Conservation (phyloP, 495 filamentous ascomycete genomes). For the Glarea lozoyensis region DNA sequence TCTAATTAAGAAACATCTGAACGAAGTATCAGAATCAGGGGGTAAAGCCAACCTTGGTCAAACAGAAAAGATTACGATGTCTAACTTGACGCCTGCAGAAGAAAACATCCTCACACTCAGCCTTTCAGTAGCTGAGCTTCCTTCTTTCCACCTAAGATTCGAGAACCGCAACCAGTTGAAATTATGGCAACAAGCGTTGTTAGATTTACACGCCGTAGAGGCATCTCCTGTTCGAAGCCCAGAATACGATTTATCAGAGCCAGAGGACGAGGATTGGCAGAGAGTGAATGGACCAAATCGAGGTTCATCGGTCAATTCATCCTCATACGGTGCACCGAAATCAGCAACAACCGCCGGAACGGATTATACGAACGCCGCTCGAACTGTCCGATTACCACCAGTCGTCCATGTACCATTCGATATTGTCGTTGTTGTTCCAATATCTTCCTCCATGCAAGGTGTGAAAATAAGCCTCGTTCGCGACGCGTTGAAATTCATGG, state of each 20-base stretch:
- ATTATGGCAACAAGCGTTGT: conserved; percentile 79
- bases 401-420: conserved; percentile 88
- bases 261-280: conserved; percentile 87
- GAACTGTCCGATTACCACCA: conserved; percentile 42
- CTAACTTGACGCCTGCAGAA: conserved; percentile 40
- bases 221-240: conserved; percentile 50
- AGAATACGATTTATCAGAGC: conserved; percentile 73
- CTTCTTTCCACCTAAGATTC: conserved; percentile 92
- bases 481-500: conserved; percentile 91
- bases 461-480: conserved; percentile 93
- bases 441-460: conserved; percentile 98
- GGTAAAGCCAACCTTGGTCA: conserved; percentile 14
- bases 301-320: conserved; percentile 74
- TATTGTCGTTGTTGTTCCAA: conserved; percentile 92
- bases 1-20: conserved; percentile 95
- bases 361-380: conserved; percentile 64
- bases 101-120: conserved; percentile 82
- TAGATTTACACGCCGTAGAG: conserved; percentile 68
- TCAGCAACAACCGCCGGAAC: conserved; percentile 71
- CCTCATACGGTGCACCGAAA: conserved; percentile 75
- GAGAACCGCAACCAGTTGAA: conserved; percentile 78
- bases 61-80: conserved; percentile 24
- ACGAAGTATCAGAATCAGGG: conserved; percentile 67
- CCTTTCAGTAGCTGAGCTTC: conserved; percentile 89
- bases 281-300: conserved; percentile 61